A percentile compares a stretch with the other conserved stretches of the same genome.
phyloP scores from a whole-genome alignment of 2,329 filamentous ascomycete species.

The Sporothrix inflata region DNA sequence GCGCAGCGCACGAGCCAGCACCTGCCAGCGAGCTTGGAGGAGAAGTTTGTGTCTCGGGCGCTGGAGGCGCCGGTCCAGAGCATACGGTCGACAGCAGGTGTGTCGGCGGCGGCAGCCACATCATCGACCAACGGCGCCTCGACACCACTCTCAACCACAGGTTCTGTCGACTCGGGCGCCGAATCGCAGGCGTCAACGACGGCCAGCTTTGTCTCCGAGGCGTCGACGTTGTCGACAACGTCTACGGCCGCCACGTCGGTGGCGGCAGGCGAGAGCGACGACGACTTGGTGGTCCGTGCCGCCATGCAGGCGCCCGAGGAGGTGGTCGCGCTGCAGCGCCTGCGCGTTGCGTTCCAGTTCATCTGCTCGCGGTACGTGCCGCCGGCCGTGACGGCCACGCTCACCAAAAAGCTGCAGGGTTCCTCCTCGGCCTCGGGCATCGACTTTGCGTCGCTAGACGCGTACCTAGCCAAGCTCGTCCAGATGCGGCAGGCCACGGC shows the following conservation, averaged over 20 bases:
- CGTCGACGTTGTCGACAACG: slow-evolving; percentile 44
- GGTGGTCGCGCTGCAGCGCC: slow-evolving; percentile 62
- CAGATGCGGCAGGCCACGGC: slow-evolving; percentile 72
- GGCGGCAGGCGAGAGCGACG: slow-evolving; percentile 32
- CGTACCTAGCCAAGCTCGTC: slow-evolving; percentile 68
- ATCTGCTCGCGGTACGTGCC: slow-evolving; percentile 65
- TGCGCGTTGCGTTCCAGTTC: slow-evolving; percentile 67
- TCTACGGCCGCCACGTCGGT: slow-evolving; percentile 54
- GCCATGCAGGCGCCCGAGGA: slow-evolving; percentile 53
- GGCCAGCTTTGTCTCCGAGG: slow-evolving; percentile 36
- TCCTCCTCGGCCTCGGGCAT: slow-evolving; percentile 38
- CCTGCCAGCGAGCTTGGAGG: slow-evolving; percentile 80
- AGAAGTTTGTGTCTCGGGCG: slow-evolving; percentile 75
- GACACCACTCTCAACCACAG: slow-evolving; percentile 39
- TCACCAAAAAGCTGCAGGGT: slow-evolving; percentile 48
- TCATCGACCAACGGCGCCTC: slow-evolving; percentile 43
- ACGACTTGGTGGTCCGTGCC: slow-evolving; percentile 40
- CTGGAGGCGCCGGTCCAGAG: slow-evolving; percentile 77
- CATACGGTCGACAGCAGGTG: slow-evolving; percentile 52
- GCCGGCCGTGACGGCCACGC: slow-evolving; percentile 44
- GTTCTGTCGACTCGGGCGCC: slow-evolving; percentile 39
- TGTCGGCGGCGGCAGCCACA: background rate
- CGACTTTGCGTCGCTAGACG: slow-evolving; percentile 72
- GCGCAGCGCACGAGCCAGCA: slow-evolving; percentile 66
- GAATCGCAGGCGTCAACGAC: slow-evolving; percentile 51